Conservation (phyloP, 768 basidiomycete species). For the Auricularia sp. region DNA sequence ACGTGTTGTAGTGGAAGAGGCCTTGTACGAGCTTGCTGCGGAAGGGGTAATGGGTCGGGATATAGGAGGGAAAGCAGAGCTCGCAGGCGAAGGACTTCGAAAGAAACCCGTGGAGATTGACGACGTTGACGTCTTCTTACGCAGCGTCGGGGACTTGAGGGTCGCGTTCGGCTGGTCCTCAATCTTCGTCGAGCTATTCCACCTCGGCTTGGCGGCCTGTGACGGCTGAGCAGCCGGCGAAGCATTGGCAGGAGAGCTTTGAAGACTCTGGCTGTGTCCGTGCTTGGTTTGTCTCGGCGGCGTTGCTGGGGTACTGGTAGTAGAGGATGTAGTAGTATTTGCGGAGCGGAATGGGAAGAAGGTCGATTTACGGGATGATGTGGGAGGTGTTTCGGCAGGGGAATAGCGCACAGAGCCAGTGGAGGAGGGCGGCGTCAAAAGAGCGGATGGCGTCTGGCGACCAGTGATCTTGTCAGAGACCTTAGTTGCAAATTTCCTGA, state of each 20-base stretch:
- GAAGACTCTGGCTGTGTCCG: constrained; percentile 61
- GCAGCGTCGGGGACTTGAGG: constrained; percentile 35
- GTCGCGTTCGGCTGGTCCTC: constrained; percentile 37
- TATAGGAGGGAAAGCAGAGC: neutral
- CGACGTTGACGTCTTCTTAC: constrained; percentile 31
- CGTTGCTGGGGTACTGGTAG: constrained; percentile 15
- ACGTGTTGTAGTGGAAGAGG: neutral
- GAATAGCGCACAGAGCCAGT: constrained; percentile 36
- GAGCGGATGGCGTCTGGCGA: constrained; percentile 17
- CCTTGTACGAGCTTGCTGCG: constrained; percentile 3
- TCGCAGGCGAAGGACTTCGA: constrained; percentile 1
- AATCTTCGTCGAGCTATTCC: constrained; percentile 81
- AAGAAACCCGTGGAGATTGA: neutral
- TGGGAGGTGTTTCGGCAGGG: constrained; percentile 51
- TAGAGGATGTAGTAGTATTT: neutral
- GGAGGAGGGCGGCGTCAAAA: constrained; percentile 16
- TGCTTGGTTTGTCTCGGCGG: constrained; percentile 53
- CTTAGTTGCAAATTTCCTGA: constrained; percentile 26
- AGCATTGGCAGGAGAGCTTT: neutral
- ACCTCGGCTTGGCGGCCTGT: constrained; percentile 34
- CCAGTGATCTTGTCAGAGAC: constrained; percentile 17
- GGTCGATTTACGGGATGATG: constrained; percentile 20
- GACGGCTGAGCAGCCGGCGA: constrained; percentile 54
- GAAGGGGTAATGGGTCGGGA: neutral
- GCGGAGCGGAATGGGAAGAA: constrained; percentile 4